These are phyloP conservation scores for Ustilago tritici DNA, from an alignment of 1,284 basidiomycete species.

Conservation along the genomic window DNA sequence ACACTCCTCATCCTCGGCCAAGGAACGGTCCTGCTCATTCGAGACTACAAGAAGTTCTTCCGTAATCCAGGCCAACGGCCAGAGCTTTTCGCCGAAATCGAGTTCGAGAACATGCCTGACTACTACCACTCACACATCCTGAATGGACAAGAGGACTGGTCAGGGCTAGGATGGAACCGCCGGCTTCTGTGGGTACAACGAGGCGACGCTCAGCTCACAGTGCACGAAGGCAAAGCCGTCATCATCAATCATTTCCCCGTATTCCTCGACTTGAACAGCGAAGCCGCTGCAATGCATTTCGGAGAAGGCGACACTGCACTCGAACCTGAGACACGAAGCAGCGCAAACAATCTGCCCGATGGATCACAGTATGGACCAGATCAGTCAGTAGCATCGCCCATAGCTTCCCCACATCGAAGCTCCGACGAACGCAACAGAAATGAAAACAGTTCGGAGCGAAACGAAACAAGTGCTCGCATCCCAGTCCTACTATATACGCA, in stretches of 20 bases:
- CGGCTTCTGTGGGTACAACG: conserved; percentile 36
- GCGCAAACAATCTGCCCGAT: not conserved
- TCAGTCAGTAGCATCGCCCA: not conserved
- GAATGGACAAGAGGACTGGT: conserved; percentile 11
- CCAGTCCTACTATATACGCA: conserved; percentile 24
- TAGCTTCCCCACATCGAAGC: not conserved
- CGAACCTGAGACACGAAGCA: not conserved
- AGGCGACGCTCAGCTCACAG: conserved; percentile 39
- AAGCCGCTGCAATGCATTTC: not conserved
- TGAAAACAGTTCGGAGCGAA: not conserved
- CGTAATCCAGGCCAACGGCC: conserved; percentile 20
- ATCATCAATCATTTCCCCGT: conserved; percentile 30
- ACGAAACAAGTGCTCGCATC: not conserved
- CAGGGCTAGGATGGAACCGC: conserved; percentile 30
- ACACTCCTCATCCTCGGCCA: conserved; percentile 60
- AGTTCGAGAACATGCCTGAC: conserved; percentile 30
- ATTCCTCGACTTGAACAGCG: conserved; percentile 19
- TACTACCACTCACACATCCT: conserved; percentile 9
- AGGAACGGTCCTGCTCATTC: conserved; percentile 51
- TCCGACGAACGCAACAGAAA: too few species aligned
- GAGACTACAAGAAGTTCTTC: conserved; percentile 54
- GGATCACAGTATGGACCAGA: not conserved
- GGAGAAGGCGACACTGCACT: not conserved
- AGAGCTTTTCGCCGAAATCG: conserved; percentile 40
- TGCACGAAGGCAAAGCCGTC: conserved; percentile 49